These are phyloP conservation scores for Alternaria dauci DNA, from an alignment of 2,329 filamentous ascomycete genomes.

Conservation along the genomic window DNA sequence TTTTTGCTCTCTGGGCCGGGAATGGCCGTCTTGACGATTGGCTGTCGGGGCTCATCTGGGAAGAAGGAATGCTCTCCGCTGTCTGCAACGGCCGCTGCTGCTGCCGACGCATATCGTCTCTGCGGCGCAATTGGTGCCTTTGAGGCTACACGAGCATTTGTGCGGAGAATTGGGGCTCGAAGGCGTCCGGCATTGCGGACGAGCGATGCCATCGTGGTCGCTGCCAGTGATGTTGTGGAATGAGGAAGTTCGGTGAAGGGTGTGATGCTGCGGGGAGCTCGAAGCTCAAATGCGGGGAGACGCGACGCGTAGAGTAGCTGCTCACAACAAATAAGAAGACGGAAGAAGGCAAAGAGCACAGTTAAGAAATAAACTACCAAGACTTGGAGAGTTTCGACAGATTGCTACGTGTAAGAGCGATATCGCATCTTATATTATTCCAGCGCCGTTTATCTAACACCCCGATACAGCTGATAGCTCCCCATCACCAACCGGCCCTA, in stretches of 20 bases:
- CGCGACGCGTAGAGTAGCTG: not conserved
- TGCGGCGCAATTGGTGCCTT: constrained; percentile 32
- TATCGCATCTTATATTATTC: constrained; percentile 18
- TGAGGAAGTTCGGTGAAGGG: not conserved
- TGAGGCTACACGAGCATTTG: constrained; percentile 25
- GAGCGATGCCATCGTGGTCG: constrained; percentile 42
- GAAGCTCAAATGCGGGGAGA: constrained; percentile 3
- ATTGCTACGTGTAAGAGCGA: not conserved
- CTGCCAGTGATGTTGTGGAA: not conserved
- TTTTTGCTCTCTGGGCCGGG: constrained; percentile 79
- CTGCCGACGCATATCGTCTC: constrained; percentile 45
- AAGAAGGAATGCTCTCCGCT: constrained; percentile 61
- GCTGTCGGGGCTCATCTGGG: constrained; percentile 66
- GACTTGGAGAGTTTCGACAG: not conserved
- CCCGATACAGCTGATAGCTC: constrained; percentile 13
- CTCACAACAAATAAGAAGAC: not conserved
- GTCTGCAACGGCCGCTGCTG: constrained; percentile 41
- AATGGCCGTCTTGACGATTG: constrained; percentile 66
- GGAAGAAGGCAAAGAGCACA: not conserved
- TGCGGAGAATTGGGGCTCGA: constrained; percentile 27
- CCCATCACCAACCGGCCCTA: constrained; percentile 16
- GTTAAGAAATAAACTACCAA: not conserved
- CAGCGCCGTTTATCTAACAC: constrained; percentile 13
- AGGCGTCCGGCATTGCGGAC: constrained; percentile 39
- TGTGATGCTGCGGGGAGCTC: not conserved